phyloP scores from a whole-genome alignment of 2,329 filamentous ascomycete genomes.

The Curvularia eragrostidis region DNA sequence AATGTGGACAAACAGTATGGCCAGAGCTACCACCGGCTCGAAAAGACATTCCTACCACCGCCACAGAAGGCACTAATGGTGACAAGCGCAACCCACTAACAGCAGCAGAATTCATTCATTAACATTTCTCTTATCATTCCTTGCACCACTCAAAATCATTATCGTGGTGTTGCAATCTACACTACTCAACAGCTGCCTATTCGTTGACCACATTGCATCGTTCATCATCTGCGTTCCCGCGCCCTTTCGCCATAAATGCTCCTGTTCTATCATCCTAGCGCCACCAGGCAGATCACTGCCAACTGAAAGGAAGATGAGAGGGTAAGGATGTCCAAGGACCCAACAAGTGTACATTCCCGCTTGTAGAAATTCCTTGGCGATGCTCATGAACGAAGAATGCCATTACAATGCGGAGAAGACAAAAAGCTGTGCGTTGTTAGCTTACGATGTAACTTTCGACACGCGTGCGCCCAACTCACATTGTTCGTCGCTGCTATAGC shows the following conservation, averaged over 20 bases:
- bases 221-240: constrained; percentile 34
- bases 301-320: constrained; percentile 40
- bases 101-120: background rate
- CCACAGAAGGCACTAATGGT: background rate
- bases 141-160: constrained; percentile 43
- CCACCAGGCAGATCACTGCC: constrained; percentile 34
- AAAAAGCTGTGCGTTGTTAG: constrained; percentile 56
- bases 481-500: constrained; percentile 99
- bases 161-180: constrained; percentile 44
- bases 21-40: background rate
- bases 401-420: constrained; percentile 62
- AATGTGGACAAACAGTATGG: background rate
- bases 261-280: constrained; percentile 43
- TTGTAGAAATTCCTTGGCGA: constrained; percentile 33
- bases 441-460: background rate
- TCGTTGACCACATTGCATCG: constrained; percentile 38
- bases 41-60: background rate
- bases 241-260: constrained; percentile 31
- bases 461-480: constrained; percentile 65
- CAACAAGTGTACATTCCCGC: constrained; percentile 38
- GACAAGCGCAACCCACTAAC: background rate
- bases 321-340: constrained; percentile 39
- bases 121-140: constrained; percentile 39
- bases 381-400: constrained; percentile 30
- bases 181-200: constrained; percentile 31